These are phyloP conservation scores for Diaporthe sp. DNA, from an alignment of 2,329 filamentous ascomycete species.

Conservation along the genomic window DNA sequence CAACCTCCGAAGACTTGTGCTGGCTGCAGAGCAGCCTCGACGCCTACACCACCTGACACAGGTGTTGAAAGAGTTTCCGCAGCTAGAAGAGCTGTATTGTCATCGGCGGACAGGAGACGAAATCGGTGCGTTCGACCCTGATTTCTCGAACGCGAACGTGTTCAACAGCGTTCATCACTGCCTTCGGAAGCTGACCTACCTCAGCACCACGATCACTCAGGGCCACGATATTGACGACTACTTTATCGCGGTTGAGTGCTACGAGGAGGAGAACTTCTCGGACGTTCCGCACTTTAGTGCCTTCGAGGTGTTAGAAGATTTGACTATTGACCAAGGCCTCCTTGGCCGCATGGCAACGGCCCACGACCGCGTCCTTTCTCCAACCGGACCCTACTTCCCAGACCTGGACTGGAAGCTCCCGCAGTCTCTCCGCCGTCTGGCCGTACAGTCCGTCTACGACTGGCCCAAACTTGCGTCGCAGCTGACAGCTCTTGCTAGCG, in stretches of 20 bases:
- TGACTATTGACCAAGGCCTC: background rate
- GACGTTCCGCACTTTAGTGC: background rate
- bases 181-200: background rate
- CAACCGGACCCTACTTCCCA: background rate
- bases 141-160: background rate
- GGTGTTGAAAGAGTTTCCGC: background rate
- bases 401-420: background rate
- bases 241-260: background rate
- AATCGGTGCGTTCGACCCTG: background rate
- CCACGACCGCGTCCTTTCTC: background rate
- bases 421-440: background rate
- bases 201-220: background rate
- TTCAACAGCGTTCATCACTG: background rate
- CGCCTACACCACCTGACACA: background rate
- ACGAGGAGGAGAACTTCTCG: background rate
- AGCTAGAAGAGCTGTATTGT: background rate
- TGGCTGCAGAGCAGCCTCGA: background rate
- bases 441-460: background rate
- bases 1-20: background rate
- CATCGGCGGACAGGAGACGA: background rate
- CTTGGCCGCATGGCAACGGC: background rate
- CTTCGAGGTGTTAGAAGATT: background rate
- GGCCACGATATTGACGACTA: rapidly evolving
- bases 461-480: background rate
- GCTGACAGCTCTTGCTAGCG: background rate